Percentiles rank a stretch among this genome's conserved stretches.
These are phyloP conservation scores for Debaryomyces fabryi DNA, from an alignment of 1,139 yeast species.

Conservation along the genomic window DNA sequence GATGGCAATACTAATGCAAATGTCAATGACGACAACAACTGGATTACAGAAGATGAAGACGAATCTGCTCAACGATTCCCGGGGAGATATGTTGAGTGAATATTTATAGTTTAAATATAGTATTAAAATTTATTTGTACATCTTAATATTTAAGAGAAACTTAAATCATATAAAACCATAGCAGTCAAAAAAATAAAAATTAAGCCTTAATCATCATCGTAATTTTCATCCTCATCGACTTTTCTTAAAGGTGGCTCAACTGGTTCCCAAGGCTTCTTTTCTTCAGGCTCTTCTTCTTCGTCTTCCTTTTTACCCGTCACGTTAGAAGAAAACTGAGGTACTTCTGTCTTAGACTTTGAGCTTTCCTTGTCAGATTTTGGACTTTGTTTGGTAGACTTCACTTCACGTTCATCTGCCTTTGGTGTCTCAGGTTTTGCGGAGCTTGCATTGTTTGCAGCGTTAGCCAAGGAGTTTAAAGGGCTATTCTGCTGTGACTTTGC, in stretches of 20 bases:
- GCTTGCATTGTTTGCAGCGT: conserved; percentile 11
- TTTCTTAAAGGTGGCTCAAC: conserved; percentile 73
- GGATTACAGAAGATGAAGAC: conserved; percentile 6
- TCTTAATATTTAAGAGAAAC: conserved; percentile 2
- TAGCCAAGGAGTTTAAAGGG: conserved; percentile 19
- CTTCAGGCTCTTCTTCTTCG: conserved; percentile 39
- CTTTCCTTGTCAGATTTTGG: conserved; percentile 17
- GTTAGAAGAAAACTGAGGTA: conserved; percentile 28
- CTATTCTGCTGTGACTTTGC: conserved; percentile 23
- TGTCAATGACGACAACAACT: neutral
- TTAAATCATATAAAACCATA: conserved; percentile 7
- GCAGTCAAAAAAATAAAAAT: neutral
- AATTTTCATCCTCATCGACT: conserved; percentile 81
- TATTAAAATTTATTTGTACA: neutral
- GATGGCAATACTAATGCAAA: neutral
- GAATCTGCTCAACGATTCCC: conserved; percentile 2
- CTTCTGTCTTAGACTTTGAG: conserved; percentile 9
- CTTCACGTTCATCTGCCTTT: conserved; percentile 2
- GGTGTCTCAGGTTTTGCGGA: neutral
- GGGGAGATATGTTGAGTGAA: conserved; percentile 5
- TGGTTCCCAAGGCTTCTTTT: conserved; percentile 27
- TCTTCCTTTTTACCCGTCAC: conserved; percentile 39
- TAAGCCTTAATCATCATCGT: conserved; percentile 61
- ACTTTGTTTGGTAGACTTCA: neutral
- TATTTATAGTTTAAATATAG: neutral